These are phyloP conservation scores for Metahyphopichia silvanorum DNA, from an alignment of 805 yeast species.

Conservation along the genomic window DNA sequence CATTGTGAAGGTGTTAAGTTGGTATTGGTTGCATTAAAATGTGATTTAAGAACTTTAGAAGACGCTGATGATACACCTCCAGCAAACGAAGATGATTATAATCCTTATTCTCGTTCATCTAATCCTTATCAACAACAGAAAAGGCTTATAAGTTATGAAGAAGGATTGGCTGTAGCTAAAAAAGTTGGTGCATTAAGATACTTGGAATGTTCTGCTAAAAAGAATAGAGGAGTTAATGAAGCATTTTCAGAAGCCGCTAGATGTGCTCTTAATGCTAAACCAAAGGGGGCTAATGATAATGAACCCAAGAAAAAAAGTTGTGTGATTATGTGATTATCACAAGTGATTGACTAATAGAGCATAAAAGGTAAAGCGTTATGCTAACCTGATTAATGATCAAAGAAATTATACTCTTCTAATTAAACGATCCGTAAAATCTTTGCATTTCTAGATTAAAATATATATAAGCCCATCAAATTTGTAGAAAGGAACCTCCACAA, in stretches of 20 bases:
- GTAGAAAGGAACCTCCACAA: too few species aligned
- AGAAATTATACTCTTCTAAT: too few species aligned
- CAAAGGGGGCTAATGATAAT: conserved; percentile 64
- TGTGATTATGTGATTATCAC: conserved; percentile 27
- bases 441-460: too few species aligned
- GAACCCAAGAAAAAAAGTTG: conserved; percentile 40
- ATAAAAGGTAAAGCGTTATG: too few species aligned
- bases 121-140: conserved; percentile 38
- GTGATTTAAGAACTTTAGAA: conserved; percentile 80
- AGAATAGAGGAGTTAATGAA: conserved; percentile 97
- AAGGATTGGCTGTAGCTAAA: conserved; percentile 90
- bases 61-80: conserved; percentile 38
- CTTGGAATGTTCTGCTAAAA: conserved; percentile 94
- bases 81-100: conserved; percentile 22
- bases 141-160: conserved; percentile 79
- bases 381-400: too few species aligned
- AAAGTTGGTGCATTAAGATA: conserved; percentile 91
- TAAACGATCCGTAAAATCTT: too few species aligned
- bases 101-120: conserved; percentile 29
- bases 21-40: conserved; percentile 90
- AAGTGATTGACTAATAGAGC: neutral
- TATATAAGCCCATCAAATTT: too few species aligned
- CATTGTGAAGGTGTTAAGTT: conserved; percentile 96
- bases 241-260: conserved; percentile 99
- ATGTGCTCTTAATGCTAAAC: conserved; percentile 87